These are phyloP conservation scores for Hanseniaspora lindneri DNA, from an alignment of 805 yeast genomes.

Conservation along the genomic window DNA sequence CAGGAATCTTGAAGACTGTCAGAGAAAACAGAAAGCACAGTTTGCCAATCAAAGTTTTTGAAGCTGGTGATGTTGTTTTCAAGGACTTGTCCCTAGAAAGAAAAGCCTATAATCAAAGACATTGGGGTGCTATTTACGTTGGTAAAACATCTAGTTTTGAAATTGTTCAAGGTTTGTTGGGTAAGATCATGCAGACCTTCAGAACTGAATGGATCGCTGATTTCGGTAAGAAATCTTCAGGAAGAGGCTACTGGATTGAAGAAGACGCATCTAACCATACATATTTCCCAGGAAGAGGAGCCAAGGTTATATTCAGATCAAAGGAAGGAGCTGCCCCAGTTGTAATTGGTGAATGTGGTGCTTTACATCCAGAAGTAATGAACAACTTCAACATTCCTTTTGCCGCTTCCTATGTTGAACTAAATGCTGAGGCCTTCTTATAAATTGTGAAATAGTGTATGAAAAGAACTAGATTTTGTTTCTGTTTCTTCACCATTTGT, in stretches of 20 bases:
- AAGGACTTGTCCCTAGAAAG: slow-evolving; percentile 72
- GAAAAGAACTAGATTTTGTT: background rate
- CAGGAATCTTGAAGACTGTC: slow-evolving; percentile 89
- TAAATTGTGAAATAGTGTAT: slow-evolving; percentile 24
- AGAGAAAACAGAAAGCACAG: slow-evolving; percentile 93
- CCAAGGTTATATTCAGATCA: slow-evolving; percentile 64
- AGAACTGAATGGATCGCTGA: slow-evolving; percentile 73
- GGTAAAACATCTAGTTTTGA: slow-evolving; percentile 96
- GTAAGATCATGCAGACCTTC: slow-evolving; percentile 90
- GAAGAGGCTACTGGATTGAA: slow-evolving; percentile 80
- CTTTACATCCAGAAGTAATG: slow-evolving; percentile 89
- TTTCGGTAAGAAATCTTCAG: slow-evolving; percentile 33
- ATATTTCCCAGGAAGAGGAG: slow-evolving; percentile 96
- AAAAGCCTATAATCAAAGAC: slow-evolving; percentile 82
- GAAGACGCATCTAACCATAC: slow-evolving; percentile 55
- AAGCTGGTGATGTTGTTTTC: slow-evolving; percentile 86
- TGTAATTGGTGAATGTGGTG: slow-evolving; percentile 78
- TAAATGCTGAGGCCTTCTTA: slow-evolving; percentile 78
- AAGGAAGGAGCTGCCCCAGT: slow-evolving; percentile 45
- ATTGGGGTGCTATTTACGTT: slow-evolving; percentile 87
- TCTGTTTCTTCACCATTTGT: slow-evolving; percentile 1
- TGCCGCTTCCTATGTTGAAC: slow-evolving; percentile 84
- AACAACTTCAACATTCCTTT: slow-evolving; percentile 77
- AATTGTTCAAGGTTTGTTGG: slow-evolving; percentile 83
- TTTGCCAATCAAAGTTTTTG: slow-evolving; percentile 88